phyloP scores from a whole-genome alignment of 257 asterid species.

The Leptodermis oblonga region DNA sequence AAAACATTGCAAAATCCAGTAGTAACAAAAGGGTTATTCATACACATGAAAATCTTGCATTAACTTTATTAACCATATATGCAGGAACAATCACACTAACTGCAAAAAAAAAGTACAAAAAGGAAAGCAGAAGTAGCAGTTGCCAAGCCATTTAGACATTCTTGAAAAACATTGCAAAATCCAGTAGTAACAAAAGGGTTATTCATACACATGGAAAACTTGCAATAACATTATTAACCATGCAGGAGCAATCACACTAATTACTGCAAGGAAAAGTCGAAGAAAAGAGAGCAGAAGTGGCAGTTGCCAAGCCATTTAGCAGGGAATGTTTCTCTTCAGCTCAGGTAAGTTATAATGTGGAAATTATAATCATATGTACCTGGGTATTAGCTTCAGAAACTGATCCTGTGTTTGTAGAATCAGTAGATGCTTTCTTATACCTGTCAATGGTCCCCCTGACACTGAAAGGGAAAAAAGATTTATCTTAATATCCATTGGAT shows the following conservation, averaged over 20 bases:
- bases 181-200: background rate
- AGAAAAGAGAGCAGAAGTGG: background rate
- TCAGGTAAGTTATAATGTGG: background rate
- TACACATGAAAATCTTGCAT: background rate
- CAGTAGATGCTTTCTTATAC: slow-evolving; percentile 74
- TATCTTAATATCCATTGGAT: background rate
- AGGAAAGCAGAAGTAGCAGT: too few species aligned
- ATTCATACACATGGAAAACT: background rate
- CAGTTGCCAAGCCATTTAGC: background rate
- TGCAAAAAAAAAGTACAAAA: too few species aligned
- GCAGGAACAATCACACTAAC: too few species aligned
- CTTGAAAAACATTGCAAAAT: background rate
- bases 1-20: background rate
- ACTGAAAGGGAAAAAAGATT: slow-evolving; percentile 37
- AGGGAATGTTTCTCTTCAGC: background rate
- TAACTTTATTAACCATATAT: too few species aligned
- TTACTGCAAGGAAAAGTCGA: background rate
- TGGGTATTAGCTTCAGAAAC: slow-evolving; percentile 83
- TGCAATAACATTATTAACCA: background rate
- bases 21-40: background rate
- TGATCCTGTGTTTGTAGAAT: slow-evolving; percentile 58
- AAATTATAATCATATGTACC: slow-evolving; percentile 27
- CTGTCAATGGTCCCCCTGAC: slow-evolving; percentile 82
- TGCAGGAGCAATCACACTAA: background rate
- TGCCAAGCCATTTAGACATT: background rate